These are phyloP conservation scores for Larix sibirica DNA, from an alignment of 83 land plant species.

Conservation along the genomic window DNA sequence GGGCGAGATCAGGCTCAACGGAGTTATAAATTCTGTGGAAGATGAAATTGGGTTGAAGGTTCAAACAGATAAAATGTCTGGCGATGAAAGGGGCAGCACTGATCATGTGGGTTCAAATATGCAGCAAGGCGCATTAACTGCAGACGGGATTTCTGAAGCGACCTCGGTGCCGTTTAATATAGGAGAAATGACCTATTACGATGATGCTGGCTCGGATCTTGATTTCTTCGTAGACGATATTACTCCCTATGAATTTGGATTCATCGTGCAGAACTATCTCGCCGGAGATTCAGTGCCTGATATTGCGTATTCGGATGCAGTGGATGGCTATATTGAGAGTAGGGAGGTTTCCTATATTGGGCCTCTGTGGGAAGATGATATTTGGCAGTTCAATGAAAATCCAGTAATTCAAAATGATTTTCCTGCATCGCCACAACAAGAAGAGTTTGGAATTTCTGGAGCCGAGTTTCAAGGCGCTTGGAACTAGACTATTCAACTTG, in stretches of 20 bases:
- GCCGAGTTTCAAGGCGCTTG: neutral
- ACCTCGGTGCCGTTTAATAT: neutral
- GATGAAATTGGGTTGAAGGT: neutral
- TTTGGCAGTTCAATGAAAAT: neutral
- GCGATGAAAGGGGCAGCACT: neutral
- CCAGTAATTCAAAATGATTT: neutral
- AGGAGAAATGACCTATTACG: neutral
- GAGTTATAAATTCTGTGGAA: neutral
- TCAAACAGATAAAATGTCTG: neutral
- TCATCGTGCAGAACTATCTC: neutral
- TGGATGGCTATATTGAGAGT: neutral
- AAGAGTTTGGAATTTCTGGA: neutral
- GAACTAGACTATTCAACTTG: neutral
- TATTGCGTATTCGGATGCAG: neutral
- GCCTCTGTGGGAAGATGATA: constrained; percentile 1
- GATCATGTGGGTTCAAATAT: neutral
- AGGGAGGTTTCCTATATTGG: neutral
- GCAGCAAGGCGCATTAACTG: neutral
- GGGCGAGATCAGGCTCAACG: neutral
- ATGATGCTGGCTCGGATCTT: neutral
- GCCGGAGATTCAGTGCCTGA: neutral
- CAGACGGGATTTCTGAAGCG: neutral
- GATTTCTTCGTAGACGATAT: neutral
- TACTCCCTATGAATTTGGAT: neutral
- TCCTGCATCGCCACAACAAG: neutral